Conservation (phyloP, 2,329 filamentous ascomycete species). For the Ophiostoma pallidulum region DNA sequence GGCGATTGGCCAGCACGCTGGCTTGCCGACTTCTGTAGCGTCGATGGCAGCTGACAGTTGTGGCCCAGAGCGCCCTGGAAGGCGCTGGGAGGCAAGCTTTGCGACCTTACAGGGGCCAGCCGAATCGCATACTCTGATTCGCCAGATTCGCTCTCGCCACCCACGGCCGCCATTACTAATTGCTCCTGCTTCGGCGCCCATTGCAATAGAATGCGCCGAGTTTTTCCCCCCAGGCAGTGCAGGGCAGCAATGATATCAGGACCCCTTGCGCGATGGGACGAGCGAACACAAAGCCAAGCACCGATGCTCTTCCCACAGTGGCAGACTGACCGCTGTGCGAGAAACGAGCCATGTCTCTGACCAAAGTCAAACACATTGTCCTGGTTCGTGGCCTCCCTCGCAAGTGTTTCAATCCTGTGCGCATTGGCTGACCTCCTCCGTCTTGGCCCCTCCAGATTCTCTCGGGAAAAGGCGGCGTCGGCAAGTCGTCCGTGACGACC, state of each 20-base stretch:
- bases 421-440: background rate
- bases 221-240: no score
- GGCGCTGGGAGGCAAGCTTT: no score
- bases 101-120: no score
- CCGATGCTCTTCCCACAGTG: background rate
- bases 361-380: constrained; percentile 66
- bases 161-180: constrained; percentile 7
- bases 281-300: background rate
- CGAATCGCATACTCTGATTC: background rate
- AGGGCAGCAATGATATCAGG: no score
- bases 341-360: constrained; percentile 46
- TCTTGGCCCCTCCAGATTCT: constrained; percentile 47
- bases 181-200: background rate
- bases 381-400: constrained; percentile 35
- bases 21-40: no score
- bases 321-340: background rate
- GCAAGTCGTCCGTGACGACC: constrained; percentile 95
- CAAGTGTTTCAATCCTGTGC: background rate
- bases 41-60: no score
- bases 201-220: no score
- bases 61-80: no score
- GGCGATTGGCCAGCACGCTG: no score
- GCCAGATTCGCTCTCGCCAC: constrained; percentile 4
- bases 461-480: constrained; percentile 95
- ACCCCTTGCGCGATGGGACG: background rate